phyloP scores from a whole-genome alignment of 768 basidiomycete species.

The Russula olivacea region DNA sequence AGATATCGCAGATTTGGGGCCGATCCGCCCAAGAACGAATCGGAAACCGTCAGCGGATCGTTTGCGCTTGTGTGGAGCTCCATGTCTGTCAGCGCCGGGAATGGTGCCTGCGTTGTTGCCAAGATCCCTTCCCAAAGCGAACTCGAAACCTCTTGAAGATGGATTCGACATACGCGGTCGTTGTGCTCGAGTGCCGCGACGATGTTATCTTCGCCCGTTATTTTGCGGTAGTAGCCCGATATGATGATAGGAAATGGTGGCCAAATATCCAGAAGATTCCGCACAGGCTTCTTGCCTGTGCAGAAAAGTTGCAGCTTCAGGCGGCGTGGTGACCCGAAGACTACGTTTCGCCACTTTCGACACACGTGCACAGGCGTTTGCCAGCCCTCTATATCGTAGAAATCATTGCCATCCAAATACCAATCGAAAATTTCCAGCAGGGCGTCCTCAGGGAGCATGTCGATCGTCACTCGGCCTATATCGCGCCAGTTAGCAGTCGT shows the following conservation, averaged over 20 bases:
- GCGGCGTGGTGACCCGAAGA: neutral
- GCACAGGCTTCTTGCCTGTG: neutral
- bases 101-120: neutral
- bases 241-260: neutral
- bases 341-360: neutral
- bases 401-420: neutral
- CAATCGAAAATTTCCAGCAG: neutral
- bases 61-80: neutral
- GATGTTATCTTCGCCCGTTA: neutral
- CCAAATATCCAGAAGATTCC: neutral
- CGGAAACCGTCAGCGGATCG: neutral
- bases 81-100: neutral
- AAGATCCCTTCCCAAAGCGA: neutral
- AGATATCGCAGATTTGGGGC: neutral
- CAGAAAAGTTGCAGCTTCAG: neutral
- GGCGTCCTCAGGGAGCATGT: neutral
- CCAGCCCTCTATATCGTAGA: neutral
- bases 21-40: neutral
- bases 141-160: no score
- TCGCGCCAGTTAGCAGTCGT: no score
- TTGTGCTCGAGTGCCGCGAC: neutral
- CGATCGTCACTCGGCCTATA: neutral
- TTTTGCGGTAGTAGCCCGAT: no score
- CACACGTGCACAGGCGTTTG: neutral
- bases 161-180: neutral